These are phyloP conservation scores for Euclidium syriacum DNA, from an alignment of 345 rosid species.

Conservation along the genomic window DNA sequence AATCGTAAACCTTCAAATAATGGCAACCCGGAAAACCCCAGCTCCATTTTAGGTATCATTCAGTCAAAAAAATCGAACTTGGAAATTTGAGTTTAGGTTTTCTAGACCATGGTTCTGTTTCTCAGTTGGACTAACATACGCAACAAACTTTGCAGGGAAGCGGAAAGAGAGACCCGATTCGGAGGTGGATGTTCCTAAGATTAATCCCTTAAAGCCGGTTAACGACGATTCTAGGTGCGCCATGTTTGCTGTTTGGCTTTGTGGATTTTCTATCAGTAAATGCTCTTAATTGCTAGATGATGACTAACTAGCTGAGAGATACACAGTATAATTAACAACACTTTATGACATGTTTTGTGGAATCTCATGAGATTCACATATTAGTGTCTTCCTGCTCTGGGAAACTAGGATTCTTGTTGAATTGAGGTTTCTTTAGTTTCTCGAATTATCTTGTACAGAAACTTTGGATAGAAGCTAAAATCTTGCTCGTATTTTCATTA, in stretches of 20 bases:
- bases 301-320: neutral
- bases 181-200: conserved; percentile 40
- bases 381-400: neutral
- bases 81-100: conserved; percentile 3
- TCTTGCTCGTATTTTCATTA: neutral
- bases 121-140: neutral
- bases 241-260: neutral
- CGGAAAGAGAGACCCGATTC: conserved; percentile 65
- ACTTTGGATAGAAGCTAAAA: neutral
- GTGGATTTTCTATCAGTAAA: neutral
- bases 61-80: conserved; percentile 4
- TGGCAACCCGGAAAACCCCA: conserved; percentile 30
- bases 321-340: neutral
- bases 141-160: conserved; percentile 47
- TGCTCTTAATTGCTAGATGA: neutral
- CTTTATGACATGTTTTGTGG: neutral
- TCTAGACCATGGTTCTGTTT: neutral
- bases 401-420: too few relatives aligned
- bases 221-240: conserved; percentile 72
- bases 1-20: conserved; percentile 20
- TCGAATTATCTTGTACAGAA: neutral
- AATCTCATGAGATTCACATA: neutral
- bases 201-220: conserved; percentile 52
- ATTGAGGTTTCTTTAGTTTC: neutral
- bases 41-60: conserved; percentile 49